Evolutionary conservation across 371 early-diverging fungal species (phyloP).

Genomic region (Mucor circinelloides): DNA sequence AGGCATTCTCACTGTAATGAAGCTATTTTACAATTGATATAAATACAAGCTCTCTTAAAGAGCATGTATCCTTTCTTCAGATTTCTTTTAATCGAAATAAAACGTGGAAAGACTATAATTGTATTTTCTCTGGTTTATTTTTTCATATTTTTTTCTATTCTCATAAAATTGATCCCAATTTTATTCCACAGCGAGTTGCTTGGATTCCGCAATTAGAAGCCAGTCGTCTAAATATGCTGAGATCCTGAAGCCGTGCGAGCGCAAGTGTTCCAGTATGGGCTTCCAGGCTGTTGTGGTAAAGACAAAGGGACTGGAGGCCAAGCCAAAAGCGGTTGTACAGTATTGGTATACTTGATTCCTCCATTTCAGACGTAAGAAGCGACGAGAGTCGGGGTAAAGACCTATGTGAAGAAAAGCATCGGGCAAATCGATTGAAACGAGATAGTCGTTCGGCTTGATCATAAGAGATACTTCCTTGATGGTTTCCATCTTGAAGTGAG

Average conservation of each 20-base stretch:
- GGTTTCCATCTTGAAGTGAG: slow-evolving; percentile 40
- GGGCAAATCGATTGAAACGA: slow-evolving; percentile 33
- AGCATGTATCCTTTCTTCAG: too few species aligned
- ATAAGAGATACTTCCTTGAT: slow-evolving; percentile 22
- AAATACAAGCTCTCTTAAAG: too few species aligned
- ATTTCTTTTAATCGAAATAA: too few species aligned
- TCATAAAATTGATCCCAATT: too few species aligned
- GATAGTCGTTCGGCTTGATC: slow-evolving; percentile 24
- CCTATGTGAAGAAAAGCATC: slow-evolving; percentile 35
- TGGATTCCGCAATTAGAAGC: slow-evolving; percentile 5
- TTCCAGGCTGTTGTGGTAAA: slow-evolving; percentile 42
- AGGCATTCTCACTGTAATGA: too few species aligned
- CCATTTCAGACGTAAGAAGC: slow-evolving; percentile 48
- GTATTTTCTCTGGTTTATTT: too few species aligned
- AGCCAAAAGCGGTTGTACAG: slow-evolving; percentile 46
- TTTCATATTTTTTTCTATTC: too few species aligned
- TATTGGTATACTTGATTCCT: slow-evolving; percentile 50
- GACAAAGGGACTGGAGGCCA: slow-evolving; percentile 43
- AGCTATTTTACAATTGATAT: too few species aligned
- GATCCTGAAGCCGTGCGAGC: slow-evolving; percentile 12
- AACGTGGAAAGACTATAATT: too few species aligned
- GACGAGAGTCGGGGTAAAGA: slow-evolving; percentile 17
- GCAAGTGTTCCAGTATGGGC: slow-evolving; percentile 33
- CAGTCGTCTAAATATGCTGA: slow-evolving; percentile 13
- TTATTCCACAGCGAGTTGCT: slow-evolving; percentile 10